Conservation (phyloP, 73 alveolate species). For the Paramecium biaurelia region DNA sequence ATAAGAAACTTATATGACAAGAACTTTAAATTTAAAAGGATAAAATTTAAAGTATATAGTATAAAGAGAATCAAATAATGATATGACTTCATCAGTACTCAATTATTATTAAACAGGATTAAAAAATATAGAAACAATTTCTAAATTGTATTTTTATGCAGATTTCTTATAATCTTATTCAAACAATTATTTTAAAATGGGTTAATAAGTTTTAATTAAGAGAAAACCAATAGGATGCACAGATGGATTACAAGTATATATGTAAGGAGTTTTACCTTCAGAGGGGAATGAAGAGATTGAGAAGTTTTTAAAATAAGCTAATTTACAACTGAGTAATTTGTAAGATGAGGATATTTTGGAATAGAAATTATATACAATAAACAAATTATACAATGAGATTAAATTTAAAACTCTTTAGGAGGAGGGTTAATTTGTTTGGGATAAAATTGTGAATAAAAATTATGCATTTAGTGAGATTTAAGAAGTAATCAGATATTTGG, state of each 20-base stretch:
- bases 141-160: conserved; percentile 1
- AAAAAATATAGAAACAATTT: neutral
- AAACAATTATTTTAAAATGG: neutral
- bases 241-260: neutral
- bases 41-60: neutral
- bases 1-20: neutral
- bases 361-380: neutral
- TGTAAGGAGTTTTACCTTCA: neutral
- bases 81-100: neutral
- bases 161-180: neutral
- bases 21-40: neutral
- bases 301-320: neutral
- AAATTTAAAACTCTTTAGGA: neutral
- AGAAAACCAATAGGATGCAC: conserved; percentile 48
- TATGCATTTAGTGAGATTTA: neutral
- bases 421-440: conserved; percentile 5
- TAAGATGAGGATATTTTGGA: neutral
- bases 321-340: neutral
- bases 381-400: neutral
- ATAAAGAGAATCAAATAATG: neutral
- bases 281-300: neutral
- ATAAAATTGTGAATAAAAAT: conserved; percentile 19
- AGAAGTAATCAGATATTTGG: neutral
- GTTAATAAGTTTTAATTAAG: conserved; percentile 1
- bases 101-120: conserved; percentile 38